phyloP scores from a whole-genome alignment of 768 basidiomycete genomes.

The Erythrobasidium yunnanense region DNA sequence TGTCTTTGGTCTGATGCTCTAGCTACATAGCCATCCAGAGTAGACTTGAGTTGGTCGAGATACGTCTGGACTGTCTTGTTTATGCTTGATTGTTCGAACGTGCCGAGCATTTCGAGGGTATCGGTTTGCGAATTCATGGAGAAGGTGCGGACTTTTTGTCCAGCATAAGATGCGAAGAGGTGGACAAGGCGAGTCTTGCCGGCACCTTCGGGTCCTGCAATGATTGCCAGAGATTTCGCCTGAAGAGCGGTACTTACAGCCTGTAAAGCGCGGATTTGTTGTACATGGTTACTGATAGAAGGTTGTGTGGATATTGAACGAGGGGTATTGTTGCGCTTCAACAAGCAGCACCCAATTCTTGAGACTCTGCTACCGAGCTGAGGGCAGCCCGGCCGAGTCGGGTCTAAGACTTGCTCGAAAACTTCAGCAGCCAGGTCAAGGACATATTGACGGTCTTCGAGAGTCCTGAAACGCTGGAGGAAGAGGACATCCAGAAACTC shows the following conservation, averaged over 20 bases:
- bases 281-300: constrained; percentile 51
- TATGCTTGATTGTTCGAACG: constrained; percentile 73
- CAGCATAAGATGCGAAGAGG: constrained; percentile 58
- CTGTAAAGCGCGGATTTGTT: constrained; percentile 58
- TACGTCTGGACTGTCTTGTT: not conserved
- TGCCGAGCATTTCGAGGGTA: constrained; percentile 83
- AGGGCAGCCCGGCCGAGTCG: constrained; percentile 25
- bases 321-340: constrained; percentile 36
- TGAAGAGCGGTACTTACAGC: constrained; percentile 62
- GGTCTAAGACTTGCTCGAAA: constrained; percentile 35
- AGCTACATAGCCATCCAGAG: no score
- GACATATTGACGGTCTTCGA: constrained; percentile 51
- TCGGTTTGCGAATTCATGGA: constrained; percentile 77
- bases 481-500: constrained; percentile 64
- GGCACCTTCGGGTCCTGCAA: constrained; percentile 60
- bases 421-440: constrained; percentile 39
- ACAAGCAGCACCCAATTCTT: constrained; percentile 58
- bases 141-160: constrained; percentile 60
- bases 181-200: constrained; percentile 74
- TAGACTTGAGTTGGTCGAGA: not conserved
- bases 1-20: no score
- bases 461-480: constrained; percentile 69
- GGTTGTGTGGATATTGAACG: constrained; percentile 39
- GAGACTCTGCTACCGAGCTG: constrained; percentile 41
- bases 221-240: constrained; percentile 52